Percentiles rank a stretch among this genome's conserved stretches.
phyloP scores from a whole-genome alignment of 179 eudicot species.

The Actinidia chinensis region DNA sequence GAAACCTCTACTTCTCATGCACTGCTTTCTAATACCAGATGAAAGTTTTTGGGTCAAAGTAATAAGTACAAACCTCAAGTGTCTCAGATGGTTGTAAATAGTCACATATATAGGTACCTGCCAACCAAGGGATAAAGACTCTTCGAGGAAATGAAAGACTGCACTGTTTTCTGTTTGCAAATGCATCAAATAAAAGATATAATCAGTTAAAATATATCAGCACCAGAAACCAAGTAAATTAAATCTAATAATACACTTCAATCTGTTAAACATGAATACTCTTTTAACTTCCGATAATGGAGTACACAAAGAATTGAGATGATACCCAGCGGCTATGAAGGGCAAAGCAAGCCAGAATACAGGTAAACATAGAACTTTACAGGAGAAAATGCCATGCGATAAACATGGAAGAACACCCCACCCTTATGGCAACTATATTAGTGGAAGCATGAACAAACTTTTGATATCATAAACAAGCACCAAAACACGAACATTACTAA shows the following conservation, averaged over 20 bases:
- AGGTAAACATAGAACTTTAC: background rate
- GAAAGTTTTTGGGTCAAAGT: background rate
- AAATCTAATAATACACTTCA: background rate
- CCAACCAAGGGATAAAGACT: conserved; percentile 89
- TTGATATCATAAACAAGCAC: background rate
- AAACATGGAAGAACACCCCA: background rate
- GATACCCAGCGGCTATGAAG: background rate
- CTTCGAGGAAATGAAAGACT: conserved; percentile 76
- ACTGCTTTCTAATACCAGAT: background rate
- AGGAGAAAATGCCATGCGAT: background rate
- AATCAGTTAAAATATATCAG: conserved; percentile 7
- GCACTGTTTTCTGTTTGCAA: conserved; percentile 54
- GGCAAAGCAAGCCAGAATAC: background rate
- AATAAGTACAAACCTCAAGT: conserved; percentile 60
- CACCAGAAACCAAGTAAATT: conserved; percentile 6
- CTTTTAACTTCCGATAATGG: background rate
- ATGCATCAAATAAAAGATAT: conserved; percentile 13
- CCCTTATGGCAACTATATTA: background rate
- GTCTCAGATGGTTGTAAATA: conserved; percentile 76
- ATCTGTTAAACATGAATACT: background rate
- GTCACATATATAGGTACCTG: conserved; percentile 70
- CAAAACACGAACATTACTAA: background rate
- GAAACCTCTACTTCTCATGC: conserved; percentile 1
- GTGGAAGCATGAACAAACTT: background rate
- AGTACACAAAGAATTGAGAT: background rate